Conservation (phyloP, 75 land plant species). For the Cryptomeria japonica region DNA sequence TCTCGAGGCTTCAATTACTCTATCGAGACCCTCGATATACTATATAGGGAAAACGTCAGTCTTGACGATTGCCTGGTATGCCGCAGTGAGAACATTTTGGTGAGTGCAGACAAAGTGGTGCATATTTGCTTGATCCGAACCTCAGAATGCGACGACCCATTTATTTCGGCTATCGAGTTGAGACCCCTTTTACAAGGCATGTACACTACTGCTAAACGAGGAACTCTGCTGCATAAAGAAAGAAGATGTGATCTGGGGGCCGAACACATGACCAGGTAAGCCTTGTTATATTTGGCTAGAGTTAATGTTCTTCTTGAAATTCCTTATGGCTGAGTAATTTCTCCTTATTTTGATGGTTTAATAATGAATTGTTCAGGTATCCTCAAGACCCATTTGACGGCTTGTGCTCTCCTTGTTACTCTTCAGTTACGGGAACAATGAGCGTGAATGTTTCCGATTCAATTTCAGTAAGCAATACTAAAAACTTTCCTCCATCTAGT, state of each 20-base stretch:
- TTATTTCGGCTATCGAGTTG: too few species aligned
- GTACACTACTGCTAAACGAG: too few species aligned
- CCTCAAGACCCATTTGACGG: constrained; percentile 6
- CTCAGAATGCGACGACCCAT: too few species aligned
- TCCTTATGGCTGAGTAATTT: not conserved
- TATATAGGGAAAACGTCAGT: not conserved
- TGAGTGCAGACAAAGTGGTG: too few species aligned
- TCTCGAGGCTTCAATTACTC: not conserved
- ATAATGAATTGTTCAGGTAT: not conserved
- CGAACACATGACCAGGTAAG: not conserved
- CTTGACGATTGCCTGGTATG: not conserved
- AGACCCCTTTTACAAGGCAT: too few species aligned
- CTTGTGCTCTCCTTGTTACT: not conserved
- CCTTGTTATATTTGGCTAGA: not conserved
- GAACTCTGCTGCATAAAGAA: too few species aligned
- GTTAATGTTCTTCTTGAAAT: not conserved
- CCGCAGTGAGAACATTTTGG: not conserved
- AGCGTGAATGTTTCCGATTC: not conserved
- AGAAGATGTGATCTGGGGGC: too few species aligned
- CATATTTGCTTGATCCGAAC: too few species aligned
- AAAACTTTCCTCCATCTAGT: not conserved
- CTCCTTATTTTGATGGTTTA: not conserved
- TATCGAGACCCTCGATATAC: not conserved
- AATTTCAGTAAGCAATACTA: not conserved
- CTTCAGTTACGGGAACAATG: not conserved